phyloP scores from a whole-genome alignment of 345 rosid genomes.

The Rhodomyrtus tomentosa region DNA sequence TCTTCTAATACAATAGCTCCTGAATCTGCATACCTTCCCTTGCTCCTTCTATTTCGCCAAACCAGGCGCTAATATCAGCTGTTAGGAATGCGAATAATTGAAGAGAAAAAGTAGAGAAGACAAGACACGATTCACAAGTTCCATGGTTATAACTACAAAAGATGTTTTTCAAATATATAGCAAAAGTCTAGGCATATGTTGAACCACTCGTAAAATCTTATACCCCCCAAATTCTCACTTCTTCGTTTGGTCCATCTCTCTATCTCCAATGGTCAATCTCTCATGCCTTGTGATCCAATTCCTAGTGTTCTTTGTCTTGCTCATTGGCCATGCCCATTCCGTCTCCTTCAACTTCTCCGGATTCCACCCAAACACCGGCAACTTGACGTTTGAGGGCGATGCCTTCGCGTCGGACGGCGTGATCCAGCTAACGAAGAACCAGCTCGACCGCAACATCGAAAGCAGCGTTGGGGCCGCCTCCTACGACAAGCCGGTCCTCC shows the following conservation, averaged over 20 bases:
- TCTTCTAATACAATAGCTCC: too few species aligned
- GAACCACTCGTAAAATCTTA: neutral
- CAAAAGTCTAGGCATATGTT: too few species aligned
- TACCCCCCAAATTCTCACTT: neutral
- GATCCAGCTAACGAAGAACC: constrained; percentile 33
- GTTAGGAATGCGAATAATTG: too few species aligned
- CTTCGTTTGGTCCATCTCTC: neutral
- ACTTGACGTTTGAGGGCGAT: constrained; percentile 26
- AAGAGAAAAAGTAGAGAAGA: too few species aligned
- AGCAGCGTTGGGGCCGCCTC: constrained; percentile 39
- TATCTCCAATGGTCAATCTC: neutral
- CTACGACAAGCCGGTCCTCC: constrained; percentile 15
- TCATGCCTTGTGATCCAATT: constrained; percentile 4
- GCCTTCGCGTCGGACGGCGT: constrained; percentile 10
- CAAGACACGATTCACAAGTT: too few species aligned
- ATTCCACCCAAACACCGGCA: constrained; percentile 13
- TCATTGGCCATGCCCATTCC: constrained; percentile 10
- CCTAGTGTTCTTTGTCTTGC: neutral
- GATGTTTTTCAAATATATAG: too few species aligned
- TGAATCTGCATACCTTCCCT: too few species aligned
- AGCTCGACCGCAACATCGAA: neutral
- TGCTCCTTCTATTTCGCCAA: too few species aligned
- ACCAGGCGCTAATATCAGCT: too few species aligned
- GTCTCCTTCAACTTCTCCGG: constrained; percentile 23
- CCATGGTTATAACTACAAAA: too few species aligned